Base-by-base conservation (phyloP, 805 yeast genomes). In the Candida orba region DNA sequence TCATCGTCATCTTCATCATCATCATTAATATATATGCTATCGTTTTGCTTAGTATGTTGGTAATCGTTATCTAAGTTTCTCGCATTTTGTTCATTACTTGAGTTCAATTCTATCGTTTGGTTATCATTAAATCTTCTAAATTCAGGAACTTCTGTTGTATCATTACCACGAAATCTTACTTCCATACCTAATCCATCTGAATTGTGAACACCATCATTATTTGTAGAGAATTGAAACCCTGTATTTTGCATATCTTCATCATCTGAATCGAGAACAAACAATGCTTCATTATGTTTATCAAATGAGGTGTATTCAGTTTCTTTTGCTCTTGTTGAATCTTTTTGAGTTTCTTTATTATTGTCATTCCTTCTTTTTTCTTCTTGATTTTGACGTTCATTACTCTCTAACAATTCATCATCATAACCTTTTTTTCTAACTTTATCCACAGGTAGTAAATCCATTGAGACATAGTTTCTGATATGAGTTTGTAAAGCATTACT, bases 401-500 rank as follows among this genome's bases (percentile, higher is more conserved):
- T 34, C 13, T 39, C 46, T 29, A 40, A 29, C 10, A 43, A 6
- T 10, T 40, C 38, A 29, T 43, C 46, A 33, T 40, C 42, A 3
- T 18, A 23, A 12, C 35, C 29, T 13, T 30, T 37, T 7, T 20
- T 39, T 17, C n/a, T 36, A 6, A 24, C 27, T 31, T 39, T 25
- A 27, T 43, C 43, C 4, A 40, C 18, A 9, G 25, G 24, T 20
- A 40, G 27, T 5, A 38, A n/a, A 18, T 36, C 38, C 40, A 40
- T 36, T 13, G 40, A 41, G 4, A 43, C 46, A 31, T 43, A 43
- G n/a, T 36, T 31, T 14, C 42, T 36, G n/a, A 46, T 33, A 20
- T 48, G 44, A 3, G 69, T 56, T 13, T 61, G 53, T 23, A 59
- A 40, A 5, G 58, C 59, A 14, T 50, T 51, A 35, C 54, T 57